Base-by-base conservation (phyloP, 441 rosid species). In the Jatropha multifida region DNA sequence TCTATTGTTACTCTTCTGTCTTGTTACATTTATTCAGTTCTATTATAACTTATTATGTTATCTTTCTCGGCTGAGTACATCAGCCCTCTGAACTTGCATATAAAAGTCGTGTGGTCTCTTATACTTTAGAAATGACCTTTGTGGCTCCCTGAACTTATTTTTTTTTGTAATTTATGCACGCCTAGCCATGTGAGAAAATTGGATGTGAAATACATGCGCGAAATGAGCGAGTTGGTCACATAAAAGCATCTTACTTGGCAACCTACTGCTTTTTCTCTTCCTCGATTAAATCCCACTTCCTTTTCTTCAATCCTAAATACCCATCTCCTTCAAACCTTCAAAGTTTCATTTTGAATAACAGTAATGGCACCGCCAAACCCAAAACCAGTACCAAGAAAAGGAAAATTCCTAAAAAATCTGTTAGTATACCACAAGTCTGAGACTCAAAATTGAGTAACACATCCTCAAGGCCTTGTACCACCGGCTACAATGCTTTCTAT, bases 401-500 rank as follows among this genome's bases (percentile, higher is more conserved):
- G 81, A 89, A 72, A 63, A 0, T 56, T 51, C 20, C 26, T 32
- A 68, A 68, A 48, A 75, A 68, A 32, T 11, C 0, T 5, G 15
- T 7, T 65, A 78, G n/a, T 23, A 68, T 77, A 67, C 98, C 91
- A 73, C 84, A 81, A 10, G 92, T 89, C 74, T 84, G 85, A 5
- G 89, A 67, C 84, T 94, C 93, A 10, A 88, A 90, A 37, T 76
- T 83, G 51, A 81, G 81, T 73, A 94, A 65, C 51, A 90, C 82
- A 42, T 69, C 79, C 49, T 87, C 92, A 1, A 94, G 49, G 83
- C 81, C 41, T 72, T 71, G 17, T 76, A 86, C 65, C 63, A 80
- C 88, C 32, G 71, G 78, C 51, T 86, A 88, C 74, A 94, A 89
- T 7, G 91, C 96, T 46, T 90, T 96, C 69, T 83, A 92, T 0